These are phyloP conservation scores for Scedosporium apiospermum DNA, from an alignment of 2,329 filamentous ascomycete genomes.

Conservation along the genomic window DNA sequence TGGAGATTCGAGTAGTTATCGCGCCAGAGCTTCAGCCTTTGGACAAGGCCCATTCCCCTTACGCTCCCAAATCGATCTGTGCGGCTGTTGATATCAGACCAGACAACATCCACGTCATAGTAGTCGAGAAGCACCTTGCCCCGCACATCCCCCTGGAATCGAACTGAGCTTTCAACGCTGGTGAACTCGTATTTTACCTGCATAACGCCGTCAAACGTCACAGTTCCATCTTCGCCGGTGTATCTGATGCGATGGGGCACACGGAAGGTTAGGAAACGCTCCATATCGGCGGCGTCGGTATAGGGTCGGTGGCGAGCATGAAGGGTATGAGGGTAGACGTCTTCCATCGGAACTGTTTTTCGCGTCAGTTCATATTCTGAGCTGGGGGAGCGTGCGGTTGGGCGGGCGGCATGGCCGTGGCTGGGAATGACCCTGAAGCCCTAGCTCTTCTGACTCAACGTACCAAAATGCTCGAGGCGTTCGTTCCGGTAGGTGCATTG, in stretches of 20 bases:
- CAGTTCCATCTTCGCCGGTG: constrained; percentile 33
- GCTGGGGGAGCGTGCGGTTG: constrained; percentile 5
- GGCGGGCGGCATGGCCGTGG: background rate
- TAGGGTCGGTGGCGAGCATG: constrained; percentile 42
- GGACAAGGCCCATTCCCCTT: constrained; percentile 39
- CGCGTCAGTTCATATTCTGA: background rate
- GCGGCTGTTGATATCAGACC: constrained; percentile 39
- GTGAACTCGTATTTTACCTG: constrained; percentile 43
- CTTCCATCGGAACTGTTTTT: constrained; percentile 33
- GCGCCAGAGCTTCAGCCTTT: constrained; percentile 42
- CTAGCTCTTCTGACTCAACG: constrained; percentile 12
- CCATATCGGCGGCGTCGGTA: constrained; percentile 38
- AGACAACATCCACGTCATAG: constrained; percentile 42
- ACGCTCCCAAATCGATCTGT: constrained; percentile 41
- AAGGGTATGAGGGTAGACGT: constrained; percentile 38
- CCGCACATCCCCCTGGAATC: constrained; percentile 40
- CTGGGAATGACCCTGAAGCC: background rate
- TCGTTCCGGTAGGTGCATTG: constrained; percentile 43
- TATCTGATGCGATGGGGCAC: constrained; percentile 39
- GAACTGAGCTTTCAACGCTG: constrained; percentile 33
- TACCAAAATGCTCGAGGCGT: constrained; percentile 41
- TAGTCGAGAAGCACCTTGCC: constrained; percentile 38
- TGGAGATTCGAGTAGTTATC: constrained; percentile 38
- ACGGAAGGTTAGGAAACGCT: constrained; percentile 37
- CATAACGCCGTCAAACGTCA: constrained; percentile 37